A percentile compares a stretch with the other conserved stretches of the same genome.
Conservation (phyloP, 345 rosid genomes). For the Ceriops decandra region DNA sequence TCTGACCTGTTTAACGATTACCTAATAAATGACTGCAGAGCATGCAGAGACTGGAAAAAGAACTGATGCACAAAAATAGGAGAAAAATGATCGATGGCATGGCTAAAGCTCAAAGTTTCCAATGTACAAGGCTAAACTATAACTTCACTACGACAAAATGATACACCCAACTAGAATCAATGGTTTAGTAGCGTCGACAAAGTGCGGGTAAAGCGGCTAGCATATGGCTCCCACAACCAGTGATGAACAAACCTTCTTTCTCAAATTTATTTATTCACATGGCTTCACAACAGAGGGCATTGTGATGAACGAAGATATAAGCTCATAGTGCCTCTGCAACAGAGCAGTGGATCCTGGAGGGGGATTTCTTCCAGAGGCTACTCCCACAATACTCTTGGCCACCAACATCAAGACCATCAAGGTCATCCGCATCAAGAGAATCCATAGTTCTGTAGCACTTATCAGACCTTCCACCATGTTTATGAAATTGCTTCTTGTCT, state of each 20-base stretch:
- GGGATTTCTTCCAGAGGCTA: constrained; percentile 48
- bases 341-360: constrained; percentile 39
- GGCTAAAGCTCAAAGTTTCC: too few species aligned
- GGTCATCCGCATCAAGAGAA: constrained; percentile 21
- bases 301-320: neutral
- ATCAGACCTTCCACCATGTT: constrained; percentile 30
- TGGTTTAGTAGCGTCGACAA: neutral
- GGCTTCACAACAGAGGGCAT: neutral
- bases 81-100: too few species aligned
- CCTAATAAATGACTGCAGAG: too few species aligned
- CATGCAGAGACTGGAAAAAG: too few species aligned
- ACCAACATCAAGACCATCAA: constrained; percentile 29
- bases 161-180: too few species aligned
- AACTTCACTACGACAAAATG: too few species aligned
- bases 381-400: constrained; percentile 57
- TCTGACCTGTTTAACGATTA: too few species aligned
- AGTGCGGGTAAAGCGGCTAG: neutral
- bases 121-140: too few species aligned
- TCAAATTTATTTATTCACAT: constrained; percentile 36
- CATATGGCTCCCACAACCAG: neutral
- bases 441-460: constrained; percentile 23
- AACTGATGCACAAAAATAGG: too few species aligned
- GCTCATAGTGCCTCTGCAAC: constrained; percentile 56
- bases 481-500: constrained; percentile 61
- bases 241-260: neutral